Percentiles rank a stretch among this genome's conserved stretches.
Conservation (phyloP, 108 stramenopile genomes). For the Craspedostauros australis region DNA sequence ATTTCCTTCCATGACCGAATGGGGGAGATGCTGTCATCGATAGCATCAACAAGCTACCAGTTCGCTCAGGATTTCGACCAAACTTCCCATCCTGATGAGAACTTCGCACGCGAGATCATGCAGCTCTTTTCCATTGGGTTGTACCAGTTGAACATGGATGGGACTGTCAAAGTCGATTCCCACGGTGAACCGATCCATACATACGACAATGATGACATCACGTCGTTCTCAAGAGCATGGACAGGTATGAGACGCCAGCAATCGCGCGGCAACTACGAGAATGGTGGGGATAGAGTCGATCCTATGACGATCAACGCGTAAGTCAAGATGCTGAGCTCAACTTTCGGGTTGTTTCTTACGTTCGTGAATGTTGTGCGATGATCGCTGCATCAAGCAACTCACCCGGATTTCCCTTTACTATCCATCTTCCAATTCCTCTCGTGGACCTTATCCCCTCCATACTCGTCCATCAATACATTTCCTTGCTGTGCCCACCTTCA, state of each 20-base stretch:
- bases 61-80: slow-evolving; percentile 7
- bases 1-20: slow-evolving; percentile 38
- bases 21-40: slow-evolving; percentile 46
- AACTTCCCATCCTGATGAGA: too few relatives aligned
- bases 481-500: too few relatives aligned
- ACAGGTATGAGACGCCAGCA: slow-evolving; percentile 47
- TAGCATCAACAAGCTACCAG: slow-evolving; percentile 11
- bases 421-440: too few relatives aligned
- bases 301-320: slow-evolving; percentile 30
- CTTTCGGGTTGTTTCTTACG: too few relatives aligned
- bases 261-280: slow-evolving; percentile 31
- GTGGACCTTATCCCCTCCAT: too few relatives aligned
- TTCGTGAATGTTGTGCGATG: too few relatives aligned
- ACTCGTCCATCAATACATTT: too few relatives aligned
- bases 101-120: slow-evolving; percentile 50
- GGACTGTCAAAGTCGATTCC: slow-evolving; percentile 28
- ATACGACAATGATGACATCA: slow-evolving; percentile 62
- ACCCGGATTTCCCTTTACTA: too few relatives aligned
- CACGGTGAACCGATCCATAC: slow-evolving; percentile 28
- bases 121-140: slow-evolving; percentile 65
- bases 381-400: too few relatives aligned
- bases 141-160: slow-evolving; percentile 40
- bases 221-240: slow-evolving; percentile 46
- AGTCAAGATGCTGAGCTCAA: too few relatives aligned
- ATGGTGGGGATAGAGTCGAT: slow-evolving; percentile 28